Base-by-base conservation (phyloP, 2,329 filamentous ascomycete species). In the Trichoderma koningii region DNA sequence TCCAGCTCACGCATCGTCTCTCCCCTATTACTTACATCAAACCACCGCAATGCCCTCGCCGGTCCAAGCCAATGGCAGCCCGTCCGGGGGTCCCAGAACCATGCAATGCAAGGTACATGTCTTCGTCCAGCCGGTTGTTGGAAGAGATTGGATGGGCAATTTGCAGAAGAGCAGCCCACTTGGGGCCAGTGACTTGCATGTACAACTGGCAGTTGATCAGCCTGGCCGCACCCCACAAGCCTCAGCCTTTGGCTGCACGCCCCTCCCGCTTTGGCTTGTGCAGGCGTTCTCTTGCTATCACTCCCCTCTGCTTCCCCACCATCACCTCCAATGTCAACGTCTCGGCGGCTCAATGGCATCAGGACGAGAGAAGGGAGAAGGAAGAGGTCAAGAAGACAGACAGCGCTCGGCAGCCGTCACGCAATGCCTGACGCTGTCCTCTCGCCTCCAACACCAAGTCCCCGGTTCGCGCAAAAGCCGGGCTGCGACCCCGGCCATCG, bases 161-260 rank as follows among this genome's bases (percentile, higher is more conserved):
- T 55, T 41, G 51, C 30, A 41, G 17, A 23, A 7, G 38, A 17
- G 6, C 6, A 51, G 57, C 57, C 47, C 57, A 44, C 57, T 34
- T 19, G 9, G 34, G 34, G 45, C 26, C 41, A 55, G 60, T 63
- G 60, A 63, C 60, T 63, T 63, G 60, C 60, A 63, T 55, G 28
- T 63, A 63, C 60, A 55, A 55, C 50, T 17, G 60, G 60, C 55
- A 63, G 34, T 23, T 52, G 57, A 53, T 62, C 57, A 45, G 38
- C 48, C 23, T 42, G 41, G 28, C 41, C 55, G 55, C 57, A 62
- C 57, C 47, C 57, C 57, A 45, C 48, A 30, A 52, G 26, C 23
- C 38, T 52, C 38, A 51, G 38, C 47, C 57, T 44, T 45, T 44
- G 30, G 28, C 38, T n/a, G 57, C 57, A 44, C 57, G 28, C 57